A percentile compares a stretch with the other conserved stretches of the same genome.
phyloP scores from a whole-genome alignment of 2,329 filamentous ascomycete species.

The Ophiognomonia clavigignenti-juglandacearum region DNA sequence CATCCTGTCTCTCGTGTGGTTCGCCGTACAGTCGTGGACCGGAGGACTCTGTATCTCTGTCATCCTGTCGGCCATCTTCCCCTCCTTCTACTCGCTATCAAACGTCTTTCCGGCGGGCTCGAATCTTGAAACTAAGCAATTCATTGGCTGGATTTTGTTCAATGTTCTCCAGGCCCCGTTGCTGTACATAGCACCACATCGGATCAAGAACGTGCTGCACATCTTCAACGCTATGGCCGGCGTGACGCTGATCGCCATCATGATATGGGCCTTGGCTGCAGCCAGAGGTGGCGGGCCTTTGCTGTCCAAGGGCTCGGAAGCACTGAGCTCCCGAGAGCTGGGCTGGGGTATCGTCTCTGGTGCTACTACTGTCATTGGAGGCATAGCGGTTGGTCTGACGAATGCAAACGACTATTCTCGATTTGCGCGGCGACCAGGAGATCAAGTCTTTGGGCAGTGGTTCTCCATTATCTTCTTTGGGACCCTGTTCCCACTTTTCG shows the following conservation, averaged over 20 bases:
- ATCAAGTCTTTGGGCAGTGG: slow-evolving; percentile 12
- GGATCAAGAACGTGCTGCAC: slow-evolving; percentile 10
- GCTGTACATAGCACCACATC: slow-evolving; percentile 10
- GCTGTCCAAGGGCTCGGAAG: slow-evolving; percentile 22
- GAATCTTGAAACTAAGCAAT: slow-evolving; percentile 22
- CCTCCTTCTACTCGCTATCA: slow-evolving; percentile 20
- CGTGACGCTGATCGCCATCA: slow-evolving; percentile 30
- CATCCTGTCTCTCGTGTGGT: slow-evolving; percentile 35
- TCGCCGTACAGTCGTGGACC: slow-evolving; percentile 22
- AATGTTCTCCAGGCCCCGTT: slow-evolving; percentile 14
- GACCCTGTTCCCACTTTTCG: slow-evolving; percentile 9
- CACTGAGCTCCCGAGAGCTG: slow-evolving; percentile 22
- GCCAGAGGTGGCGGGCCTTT: slow-evolving; percentile 23
- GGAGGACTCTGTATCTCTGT: slow-evolving; percentile 20
- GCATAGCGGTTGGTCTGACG: slow-evolving; percentile 24
- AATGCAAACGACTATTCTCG: slow-evolving; percentile 12
- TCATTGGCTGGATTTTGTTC: slow-evolving; percentile 27
- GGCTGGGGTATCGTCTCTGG: slow-evolving; percentile 33
- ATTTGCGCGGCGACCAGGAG: slow-evolving; percentile 8
- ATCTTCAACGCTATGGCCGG: slow-evolving; percentile 30
- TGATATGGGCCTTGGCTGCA: slow-evolving; percentile 29
- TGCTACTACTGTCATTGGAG: slow-evolving; percentile 33
- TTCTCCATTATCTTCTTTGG: slow-evolving; percentile 12
- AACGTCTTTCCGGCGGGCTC: slow-evolving; percentile 22
- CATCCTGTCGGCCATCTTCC: slow-evolving; percentile 23